These are phyloP conservation scores for Linderina pennispora DNA, from an alignment of 192 early-diverging fungal genomes.

Conservation along the genomic window DNA sequence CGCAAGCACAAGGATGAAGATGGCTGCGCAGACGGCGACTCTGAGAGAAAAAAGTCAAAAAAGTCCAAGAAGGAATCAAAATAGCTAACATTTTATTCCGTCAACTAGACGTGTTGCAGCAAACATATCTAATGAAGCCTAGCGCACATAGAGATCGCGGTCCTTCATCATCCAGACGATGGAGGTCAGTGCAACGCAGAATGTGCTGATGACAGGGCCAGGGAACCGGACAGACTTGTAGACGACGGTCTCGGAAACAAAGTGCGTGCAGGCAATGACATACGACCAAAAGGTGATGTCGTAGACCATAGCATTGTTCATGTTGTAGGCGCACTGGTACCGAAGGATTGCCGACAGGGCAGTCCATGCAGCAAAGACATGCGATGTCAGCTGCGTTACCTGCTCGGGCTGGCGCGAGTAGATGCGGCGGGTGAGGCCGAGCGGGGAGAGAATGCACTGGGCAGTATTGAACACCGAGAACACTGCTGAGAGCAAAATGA, in stretches of 20 bases:
- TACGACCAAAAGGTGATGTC: constrained; percentile 58
- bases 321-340: constrained; percentile 80
- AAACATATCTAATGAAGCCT: constrained; percentile 2
- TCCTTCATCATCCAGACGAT: constrained; percentile 44
- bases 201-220: constrained; percentile 58
- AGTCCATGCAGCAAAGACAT: constrained; percentile 88
- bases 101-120: no score
- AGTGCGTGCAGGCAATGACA: constrained; percentile 64
- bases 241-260: constrained; percentile 57
- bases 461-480: constrained; percentile 79
- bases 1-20: constrained; percentile 13
- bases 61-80: constrained; percentile 9
- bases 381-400: constrained; percentile 76
- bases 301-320: constrained; percentile 51
- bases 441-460: constrained; percentile 71
- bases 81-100: no score
- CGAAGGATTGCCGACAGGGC: constrained; percentile 73
- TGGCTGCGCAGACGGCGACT: background rate
- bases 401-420: constrained; percentile 52
- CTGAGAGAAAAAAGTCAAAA: constrained; percentile 3
- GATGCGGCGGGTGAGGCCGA: constrained; percentile 68
- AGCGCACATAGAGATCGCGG: constrained; percentile 31
- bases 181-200: constrained; percentile 56
- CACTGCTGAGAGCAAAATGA: constrained; percentile 66
- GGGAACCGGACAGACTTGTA: constrained; percentile 58